Base-by-base conservation (phyloP, 2,329 filamentous ascomycete species). In the Fusarium chuoi region DNA sequence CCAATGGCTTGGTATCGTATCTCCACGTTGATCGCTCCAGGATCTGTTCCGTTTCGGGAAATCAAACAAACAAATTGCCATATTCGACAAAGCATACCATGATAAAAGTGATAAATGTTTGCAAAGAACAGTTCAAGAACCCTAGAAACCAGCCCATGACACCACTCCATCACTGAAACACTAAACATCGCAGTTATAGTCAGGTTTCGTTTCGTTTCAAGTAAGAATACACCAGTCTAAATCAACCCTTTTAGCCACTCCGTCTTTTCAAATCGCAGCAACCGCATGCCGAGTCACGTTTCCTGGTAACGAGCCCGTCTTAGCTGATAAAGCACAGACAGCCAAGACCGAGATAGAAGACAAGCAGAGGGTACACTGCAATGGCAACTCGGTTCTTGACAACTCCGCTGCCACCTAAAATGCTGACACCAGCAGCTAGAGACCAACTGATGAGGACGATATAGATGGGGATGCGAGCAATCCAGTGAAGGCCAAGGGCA, bases 271-370 rank as follows among this genome's bases (percentile, higher is more conserved):
- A 51, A 26, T 42, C 42, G 33, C 35, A 39, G 36, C 33, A 46
- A 30, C 33, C 30, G 35, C 11, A 54, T 51, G 30, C 14, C 12
- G n/a, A 36, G 42, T 36, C 8, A 13, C 45, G 24, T 48, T 58
- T 28, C 35, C 41, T 44, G 33, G 28, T 26, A 24, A 18, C 6
- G 41, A 38, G 52, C 39, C 42, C 30, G 28, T 15, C 51, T 76
- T 90, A 98, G 85, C 95, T 98, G 82, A 99, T 98, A 83, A 98
- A 98, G 87, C 96, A 99, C 69, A 99, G 89, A 82, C 95, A 98
- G 60, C 95, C 96, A 76, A 99, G 87, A 39, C 94, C 94, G 65
- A 98, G 86, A 83, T 99, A 99, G 84, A 98, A 99, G 55, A 98
- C 93, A 81, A 98, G 93, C 60, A 99, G 86, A 64, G 96, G 96